These are phyloP conservation scores for Trichoderma gamsii DNA, from an alignment of 495 filamentous ascomycete genomes.

Conservation along the genomic window DNA sequence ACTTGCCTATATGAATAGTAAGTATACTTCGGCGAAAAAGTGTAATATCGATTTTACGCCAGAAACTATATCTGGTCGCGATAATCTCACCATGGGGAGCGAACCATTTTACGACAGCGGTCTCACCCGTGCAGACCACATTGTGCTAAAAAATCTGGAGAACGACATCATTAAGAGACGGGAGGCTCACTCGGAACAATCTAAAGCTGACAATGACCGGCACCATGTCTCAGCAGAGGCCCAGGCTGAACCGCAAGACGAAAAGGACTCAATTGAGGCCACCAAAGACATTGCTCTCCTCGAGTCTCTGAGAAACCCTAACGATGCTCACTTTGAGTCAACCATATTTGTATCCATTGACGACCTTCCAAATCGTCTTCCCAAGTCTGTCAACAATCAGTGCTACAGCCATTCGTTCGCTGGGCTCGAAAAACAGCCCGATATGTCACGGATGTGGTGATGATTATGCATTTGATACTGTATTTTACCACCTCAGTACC, in stretches of 20 bases:
- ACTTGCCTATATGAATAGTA: too few relatives aligned
- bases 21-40: too few relatives aligned
- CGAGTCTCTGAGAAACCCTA: conserved; percentile 47
- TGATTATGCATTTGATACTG: conserved; percentile 68
- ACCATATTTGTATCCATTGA: conserved; percentile 34
- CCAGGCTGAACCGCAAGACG: background rate
- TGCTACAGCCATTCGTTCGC: conserved; percentile 31
- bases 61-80: background rate
- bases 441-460: conserved; percentile 46
- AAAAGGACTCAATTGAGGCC: background rate
- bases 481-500: conserved; percentile 65
- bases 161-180: background rate
- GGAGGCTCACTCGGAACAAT: background rate
- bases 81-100: background rate
- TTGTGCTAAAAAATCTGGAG: conserved; percentile 9
- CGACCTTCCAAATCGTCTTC: conserved; percentile 24
- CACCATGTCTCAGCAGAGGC: conserved; percentile 2
- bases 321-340: conserved; percentile 28
- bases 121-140: conserved; percentile 7
- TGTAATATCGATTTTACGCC: too few relatives aligned
- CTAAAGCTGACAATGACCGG: background rate
- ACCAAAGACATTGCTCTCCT: conserved; percentile 32
- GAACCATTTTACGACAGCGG: background rate
- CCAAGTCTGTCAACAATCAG: conserved; percentile 33
- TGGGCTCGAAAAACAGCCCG: conserved; percentile 28